Conservation (phyloP, 352 stramenopile genomes). For the Globisporangium spiculum region DNA sequence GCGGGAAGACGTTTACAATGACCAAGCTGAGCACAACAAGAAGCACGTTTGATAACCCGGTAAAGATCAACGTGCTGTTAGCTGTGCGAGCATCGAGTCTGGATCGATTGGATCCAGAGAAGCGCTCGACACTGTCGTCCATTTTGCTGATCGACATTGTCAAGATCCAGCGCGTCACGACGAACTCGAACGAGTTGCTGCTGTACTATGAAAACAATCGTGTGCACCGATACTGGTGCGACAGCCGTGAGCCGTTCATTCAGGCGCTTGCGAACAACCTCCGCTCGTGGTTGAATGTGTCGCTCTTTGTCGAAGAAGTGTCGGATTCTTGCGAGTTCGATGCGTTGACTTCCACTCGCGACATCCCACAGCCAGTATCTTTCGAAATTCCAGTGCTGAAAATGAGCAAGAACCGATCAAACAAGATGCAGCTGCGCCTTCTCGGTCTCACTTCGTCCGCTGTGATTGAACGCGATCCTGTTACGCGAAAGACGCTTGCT, state of each 20-base stretch:
- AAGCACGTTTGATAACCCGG: conserved; percentile 57
- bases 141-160: conserved; percentile 87
- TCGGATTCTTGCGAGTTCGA: conserved; percentile 85
- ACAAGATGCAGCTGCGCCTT: conserved; percentile 70
- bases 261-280: conserved; percentile 86
- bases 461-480: conserved; percentile 74
- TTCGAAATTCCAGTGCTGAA: conserved; percentile 87
- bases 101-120: conserved; percentile 68
- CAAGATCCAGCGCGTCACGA: conserved; percentile 85
- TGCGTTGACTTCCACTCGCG: conserved; percentile 64
- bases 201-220: conserved; percentile 86
- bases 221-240: conserved; percentile 86
- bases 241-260: conserved; percentile 85
- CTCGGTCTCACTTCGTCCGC: conserved; percentile 65
- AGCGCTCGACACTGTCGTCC: conserved; percentile 66
- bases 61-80: conserved; percentile 72
- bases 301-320: conserved; percentile 82
- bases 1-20: conserved; percentile 83
- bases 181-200: conserved; percentile 79
- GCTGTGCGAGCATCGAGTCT: conserved; percentile 76
- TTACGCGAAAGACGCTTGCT: conserved; percentile 64
- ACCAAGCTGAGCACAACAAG: conserved; percentile 80
- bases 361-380: conserved; percentile 75
- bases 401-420: conserved; percentile 76
- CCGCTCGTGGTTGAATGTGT: conserved; percentile 79